Base-by-base conservation (phyloP, 1,284 basidiomycete species). In the Earliella scabrosa region DNA sequence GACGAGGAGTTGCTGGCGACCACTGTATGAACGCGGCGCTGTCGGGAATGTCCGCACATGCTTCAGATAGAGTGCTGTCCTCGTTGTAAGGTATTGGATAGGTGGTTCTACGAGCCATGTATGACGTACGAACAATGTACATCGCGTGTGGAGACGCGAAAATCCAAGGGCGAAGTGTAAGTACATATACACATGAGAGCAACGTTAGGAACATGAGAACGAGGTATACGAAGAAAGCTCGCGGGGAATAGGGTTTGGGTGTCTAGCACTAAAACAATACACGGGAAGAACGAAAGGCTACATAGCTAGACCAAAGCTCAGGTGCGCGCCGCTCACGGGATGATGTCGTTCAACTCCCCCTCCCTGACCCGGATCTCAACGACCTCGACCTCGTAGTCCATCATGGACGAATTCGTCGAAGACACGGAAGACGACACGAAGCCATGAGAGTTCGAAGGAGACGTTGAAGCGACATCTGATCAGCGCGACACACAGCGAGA, bases 361-460 rank as follows among this genome's bases (percentile, higher is more conserved):
- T 90, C 89, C 64, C 82, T 78, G 59, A 92, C 88, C 57, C 89
- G 81, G 69, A 92, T 92, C 74, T 92, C 90, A 60, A 92, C 90
- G 36, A 92, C 89, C 70, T 92, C 90, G 58, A 92, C 84, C 70
- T 92, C 89, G 63, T 90, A 90, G 58, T 85, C 85, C 61, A 77
- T 77, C 63, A 86, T 73, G 55, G 82, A 82, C 47, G 84, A 83
- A 65, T 83, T 83, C 52, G 81, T 82, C 50, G 88, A 88, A 21
- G 85, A 87, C 34, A 82, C 82, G 48, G 86, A 87, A 51, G 84
- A 83, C 53, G 87, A 85, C 63, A 87, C 74, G 68, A 88, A 86
- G 47, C 85, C 82, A 54, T 72, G 75, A 24, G 83, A 79, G 64
- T 83, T 86, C 32, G 89, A 86, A 39, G 90, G 90, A 29, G 90